Base-by-base conservation (phyloP, 805 yeast species). In the Myxozyma melibiosi region DNA sequence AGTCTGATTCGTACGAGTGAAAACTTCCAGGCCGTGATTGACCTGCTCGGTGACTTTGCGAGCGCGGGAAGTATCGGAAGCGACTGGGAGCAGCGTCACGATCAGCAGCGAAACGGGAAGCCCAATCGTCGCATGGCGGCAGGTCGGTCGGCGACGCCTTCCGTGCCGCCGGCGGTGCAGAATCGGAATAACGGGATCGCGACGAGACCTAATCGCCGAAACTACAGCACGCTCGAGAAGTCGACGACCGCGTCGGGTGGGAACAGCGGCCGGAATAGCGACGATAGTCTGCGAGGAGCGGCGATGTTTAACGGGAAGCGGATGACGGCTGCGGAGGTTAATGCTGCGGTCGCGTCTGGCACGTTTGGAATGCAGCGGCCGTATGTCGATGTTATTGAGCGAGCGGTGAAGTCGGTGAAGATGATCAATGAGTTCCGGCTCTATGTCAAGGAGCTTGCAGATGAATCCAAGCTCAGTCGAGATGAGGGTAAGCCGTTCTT, bases 301-400 rank as follows among this genome's bases (percentile, higher is more conserved):
- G 47, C 51, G 7, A 33, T 46, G 33, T 45, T 43, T 24, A 52
- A 55, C 30, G 57, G 55, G 14, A 56, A 58, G 45, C 42, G 50
- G 22, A 58, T 58, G 62, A 55, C 61, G 14, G 55, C 64, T 3
- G 64, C 64, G 7, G 64, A 60, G 37, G 64, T 60, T 6, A 60
- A 60, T 49, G 64, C 64, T 38, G 64, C 64, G 2, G 64, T 60
- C 39, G 64, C 64, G 4, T 52, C 64, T 18, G 64, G 64, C 11
- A 53, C 55, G 1, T 60, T 58, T 3, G 64, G 62, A 3, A 40
- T 53, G 58, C 51, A 45, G 28, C 16, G 62, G 22, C 64, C 64
- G 34, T 78, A 78, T 70, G 80, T 78, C 61, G 81, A 77, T 8
- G 72, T 84, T 25, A 80, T 88, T 20, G 78, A 78, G 16, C 68